Conservation (phyloP, 495 filamentous ascomycete species). For the Tirmania nivea region DNA sequence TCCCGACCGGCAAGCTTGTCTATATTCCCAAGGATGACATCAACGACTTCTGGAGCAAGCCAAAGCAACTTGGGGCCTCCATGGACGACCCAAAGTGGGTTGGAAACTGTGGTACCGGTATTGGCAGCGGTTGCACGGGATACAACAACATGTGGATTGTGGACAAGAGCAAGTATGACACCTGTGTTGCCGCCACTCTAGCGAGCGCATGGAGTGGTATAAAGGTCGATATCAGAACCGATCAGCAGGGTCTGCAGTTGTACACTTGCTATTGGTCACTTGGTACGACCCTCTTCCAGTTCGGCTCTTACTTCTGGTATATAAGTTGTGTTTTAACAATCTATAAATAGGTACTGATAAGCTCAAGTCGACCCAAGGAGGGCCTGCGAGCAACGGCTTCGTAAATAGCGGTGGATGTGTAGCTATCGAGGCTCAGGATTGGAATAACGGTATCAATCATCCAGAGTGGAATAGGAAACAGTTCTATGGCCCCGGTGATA, state of each 20-base stretch:
- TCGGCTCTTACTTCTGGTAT: neutral
- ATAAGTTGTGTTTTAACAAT: no score
- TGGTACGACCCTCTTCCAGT: conserved; percentile 27
- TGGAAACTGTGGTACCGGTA: conserved; percentile 41
- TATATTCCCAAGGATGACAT: conserved; percentile 34
- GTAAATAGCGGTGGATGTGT: conserved; percentile 36
- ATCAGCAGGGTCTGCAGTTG: conserved; percentile 48
- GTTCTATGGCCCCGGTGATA: conserved; percentile 20
- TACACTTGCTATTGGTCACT: conserved; percentile 54
- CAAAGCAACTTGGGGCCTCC: conserved; percentile 42
- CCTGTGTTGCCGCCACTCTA: conserved; percentile 32
- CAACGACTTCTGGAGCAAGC: conserved; percentile 46
- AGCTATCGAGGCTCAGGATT: conserved; percentile 43
- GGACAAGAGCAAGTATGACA: conserved; percentile 34
- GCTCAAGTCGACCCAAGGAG: conserved; percentile 44
- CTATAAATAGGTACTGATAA: neutral
- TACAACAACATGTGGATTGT: conserved; percentile 62
- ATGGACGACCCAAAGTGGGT: conserved; percentile 27
- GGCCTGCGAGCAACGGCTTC: conserved; percentile 25
- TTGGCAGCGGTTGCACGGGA: conserved; percentile 40
- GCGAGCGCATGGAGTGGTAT: conserved; percentile 42
- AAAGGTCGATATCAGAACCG: conserved; percentile 44
- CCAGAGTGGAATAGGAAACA: conserved; percentile 17
- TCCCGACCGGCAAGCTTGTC: conserved; percentile 51
- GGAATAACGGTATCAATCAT: conserved; percentile 58